Percentiles rank a stretch among this genome's conserved stretches.
Conservation (phyloP, 495 filamentous ascomycete genomes). For the Penicillium malachiteum region DNA sequence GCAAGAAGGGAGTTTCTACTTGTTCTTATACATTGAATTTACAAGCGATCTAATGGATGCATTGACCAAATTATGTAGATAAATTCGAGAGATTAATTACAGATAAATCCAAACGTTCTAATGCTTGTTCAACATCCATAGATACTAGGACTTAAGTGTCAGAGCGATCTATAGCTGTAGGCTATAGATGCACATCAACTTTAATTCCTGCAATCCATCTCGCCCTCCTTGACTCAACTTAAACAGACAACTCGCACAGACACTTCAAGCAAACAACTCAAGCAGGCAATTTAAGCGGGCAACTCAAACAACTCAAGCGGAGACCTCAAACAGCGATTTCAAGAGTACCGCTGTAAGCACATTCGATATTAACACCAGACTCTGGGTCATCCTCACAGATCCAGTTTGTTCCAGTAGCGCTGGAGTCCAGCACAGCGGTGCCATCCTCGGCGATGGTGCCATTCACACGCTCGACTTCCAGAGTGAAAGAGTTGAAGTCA, state of each 20-base stretch:
- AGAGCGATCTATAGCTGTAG: no score
- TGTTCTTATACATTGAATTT: neutral
- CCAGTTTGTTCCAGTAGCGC: conserved; percentile 19
- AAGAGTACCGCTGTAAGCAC: conserved; percentile 19
- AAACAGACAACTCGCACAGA: no score
- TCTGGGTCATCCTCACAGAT: conserved; percentile 19
- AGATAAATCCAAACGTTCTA: neutral
- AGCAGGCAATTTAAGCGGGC: no score
- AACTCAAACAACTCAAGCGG: neutral
- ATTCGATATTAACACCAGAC: conserved; percentile 9
- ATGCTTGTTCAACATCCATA: no score
- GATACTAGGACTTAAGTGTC: no score
- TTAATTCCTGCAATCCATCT: no score
- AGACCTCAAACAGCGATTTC: conserved; percentile 8
- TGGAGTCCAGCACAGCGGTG: conserved; percentile 9
- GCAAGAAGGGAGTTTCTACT: neutral
- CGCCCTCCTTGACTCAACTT: no score
- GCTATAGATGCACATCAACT: no score
- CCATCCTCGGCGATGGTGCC: conserved; percentile 19
- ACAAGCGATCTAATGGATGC: neutral
- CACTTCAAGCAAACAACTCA: no score
- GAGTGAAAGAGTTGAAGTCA: conserved; percentile 20
- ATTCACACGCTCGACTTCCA: conserved; percentile 20
- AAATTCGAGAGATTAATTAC: no score
- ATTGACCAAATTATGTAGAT: no score